Evolutionary conservation across 1,139 yeast genomes (phyloP), one percentile per base, ranked within the genome.

Genomic region (Hemisphaericaspora xylanilytica): DNA sequence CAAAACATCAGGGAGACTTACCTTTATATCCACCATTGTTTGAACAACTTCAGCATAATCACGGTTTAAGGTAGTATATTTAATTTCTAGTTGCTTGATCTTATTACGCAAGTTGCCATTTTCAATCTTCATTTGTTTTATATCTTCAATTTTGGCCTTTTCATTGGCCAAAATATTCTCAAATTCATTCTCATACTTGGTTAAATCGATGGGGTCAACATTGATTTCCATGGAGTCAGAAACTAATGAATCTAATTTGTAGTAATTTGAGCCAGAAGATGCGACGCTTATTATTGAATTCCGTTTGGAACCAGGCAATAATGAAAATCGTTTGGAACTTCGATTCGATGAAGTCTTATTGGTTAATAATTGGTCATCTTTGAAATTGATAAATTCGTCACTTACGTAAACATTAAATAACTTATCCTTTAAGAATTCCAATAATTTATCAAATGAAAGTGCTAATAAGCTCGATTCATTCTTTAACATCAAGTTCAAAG

Each of bases 71-170:
- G 70, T 63, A 1, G 86, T 78, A 50, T 83, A 82, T 29, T 81
- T 76, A 21, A 80, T 70, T 59, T 92, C 97, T 36, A 89, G 67
- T 40, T 79, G 75, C 50, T 87, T 77, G 43, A 90, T 85, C 48
- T 85, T 85, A 48, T 80, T 78, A 33, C 89, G 79, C 42, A 92
- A 67, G 45, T 78, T 77, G 17, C 89, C 87, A 59, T 90, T 92
- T 41, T 78, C 70, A 5, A 75, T 60, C 41, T 83, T 73, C 40
- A 87, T 59, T 16, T 72, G 65, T 44, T 84, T 89, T 38, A 87
- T 78, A 51, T 89, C 95, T 33, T 75, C 80, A 16, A 76, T 71
- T 46, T 89, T 78, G 43, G 81, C 81, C 17, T 71, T 72, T 54
- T 90, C 96, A 21, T 78, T 61, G 27, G 77, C 70, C 55, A 82